phyloP scores from a whole-genome alignment of 495 filamentous ascomycete species.

The Margaritispora aquatica region DNA sequence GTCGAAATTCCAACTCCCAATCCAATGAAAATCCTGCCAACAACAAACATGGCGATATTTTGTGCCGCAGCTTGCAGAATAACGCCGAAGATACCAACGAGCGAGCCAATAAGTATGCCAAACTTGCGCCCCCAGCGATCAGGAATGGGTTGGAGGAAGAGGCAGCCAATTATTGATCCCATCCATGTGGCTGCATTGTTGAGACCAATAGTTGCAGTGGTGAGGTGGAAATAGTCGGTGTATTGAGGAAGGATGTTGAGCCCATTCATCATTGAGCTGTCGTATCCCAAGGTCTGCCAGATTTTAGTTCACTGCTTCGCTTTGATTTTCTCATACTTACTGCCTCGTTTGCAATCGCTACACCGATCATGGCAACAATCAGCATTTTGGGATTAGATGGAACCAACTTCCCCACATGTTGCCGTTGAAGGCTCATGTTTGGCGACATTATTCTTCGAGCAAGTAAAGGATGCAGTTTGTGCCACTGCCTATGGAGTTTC shows the following conservation, averaged over 20 bases:
- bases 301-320: too few relatives aligned
- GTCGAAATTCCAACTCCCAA: constrained; percentile 1
- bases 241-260: background rate
- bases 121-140: constrained; percentile 31
- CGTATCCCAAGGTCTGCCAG: background rate
- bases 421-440: too few relatives aligned
- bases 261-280: background rate
- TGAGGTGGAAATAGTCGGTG: background rate
- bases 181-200: background rate
- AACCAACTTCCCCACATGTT: too few relatives aligned
- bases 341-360: too few relatives aligned
- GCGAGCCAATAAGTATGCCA: constrained; percentile 34
- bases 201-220: background rate
- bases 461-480: too few relatives aligned
- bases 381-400: too few relatives aligned
- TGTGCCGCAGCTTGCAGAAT: constrained; percentile 40
- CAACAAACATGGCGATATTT: constrained; percentile 37
- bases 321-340: too few relatives aligned
- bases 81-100: constrained; percentile 35
- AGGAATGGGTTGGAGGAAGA: constrained; percentile 1
- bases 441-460: too few relatives aligned
- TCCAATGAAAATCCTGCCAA: constrained; percentile 36
- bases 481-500: too few relatives aligned
- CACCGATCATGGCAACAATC: too few relatives aligned
- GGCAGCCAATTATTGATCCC: background rate